Evolutionary conservation across 257 asterid genomes (phyloP).

Genomic region (Plantago ovata): DNA sequence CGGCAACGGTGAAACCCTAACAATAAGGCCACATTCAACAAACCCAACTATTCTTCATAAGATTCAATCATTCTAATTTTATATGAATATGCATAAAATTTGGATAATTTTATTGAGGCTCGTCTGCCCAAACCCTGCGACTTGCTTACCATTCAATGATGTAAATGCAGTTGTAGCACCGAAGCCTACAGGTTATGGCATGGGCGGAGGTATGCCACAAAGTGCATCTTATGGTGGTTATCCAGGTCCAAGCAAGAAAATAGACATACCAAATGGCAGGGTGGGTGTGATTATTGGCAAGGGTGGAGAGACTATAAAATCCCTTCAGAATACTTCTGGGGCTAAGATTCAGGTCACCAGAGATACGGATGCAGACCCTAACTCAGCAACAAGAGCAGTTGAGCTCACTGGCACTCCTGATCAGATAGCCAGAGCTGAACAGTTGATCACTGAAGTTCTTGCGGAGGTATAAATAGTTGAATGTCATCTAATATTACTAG

Average conservation of each 20-base stretch:
- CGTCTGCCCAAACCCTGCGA: too few relatives aligned
- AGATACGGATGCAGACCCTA: constrained; percentile 82
- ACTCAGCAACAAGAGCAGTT: constrained; percentile 59
- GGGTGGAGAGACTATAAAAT: constrained; percentile 90
- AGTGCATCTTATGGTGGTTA: constrained; percentile 50
- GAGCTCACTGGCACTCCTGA: constrained; percentile 79
- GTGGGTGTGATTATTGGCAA: constrained; percentile 92
- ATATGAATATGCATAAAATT: too few relatives aligned
- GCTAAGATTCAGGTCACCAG: constrained; percentile 94
- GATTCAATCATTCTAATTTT: too few relatives aligned
- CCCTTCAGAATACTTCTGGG: constrained; percentile 77
- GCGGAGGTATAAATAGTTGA: constrained; percentile 45
- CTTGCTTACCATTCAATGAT: too few relatives aligned
- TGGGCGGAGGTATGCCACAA: constrained; percentile 31
- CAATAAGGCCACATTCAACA: too few relatives aligned
- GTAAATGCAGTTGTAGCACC: constrained; percentile 38
- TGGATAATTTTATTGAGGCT: background rate
- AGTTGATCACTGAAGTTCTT: constrained; percentile 63
- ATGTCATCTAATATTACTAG: background rate
- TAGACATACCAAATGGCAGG: constrained; percentile 80
- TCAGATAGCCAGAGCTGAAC: constrained; percentile 71
- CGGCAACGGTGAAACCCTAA: too few relatives aligned
- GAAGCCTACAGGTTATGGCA: constrained; percentile 36
- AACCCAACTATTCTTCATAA: too few relatives aligned
- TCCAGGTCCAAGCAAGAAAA: constrained; percentile 56